Conservation (phyloP, 2,329 filamentous ascomycete species). For the Colletotrichum sp. region DNA sequence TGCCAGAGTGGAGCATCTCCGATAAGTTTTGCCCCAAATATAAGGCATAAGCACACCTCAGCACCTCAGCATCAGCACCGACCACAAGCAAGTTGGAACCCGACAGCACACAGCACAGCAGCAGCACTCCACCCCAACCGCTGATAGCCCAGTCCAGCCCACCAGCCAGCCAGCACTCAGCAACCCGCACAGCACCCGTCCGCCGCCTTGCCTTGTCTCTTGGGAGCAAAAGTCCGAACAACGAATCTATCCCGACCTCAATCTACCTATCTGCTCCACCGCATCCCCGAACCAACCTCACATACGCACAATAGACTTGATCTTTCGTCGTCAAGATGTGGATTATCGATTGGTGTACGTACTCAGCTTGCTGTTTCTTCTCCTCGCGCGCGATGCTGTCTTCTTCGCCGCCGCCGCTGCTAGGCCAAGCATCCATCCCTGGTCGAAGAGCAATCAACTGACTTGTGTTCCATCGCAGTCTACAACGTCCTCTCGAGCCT, state of each 20-base stretch:
- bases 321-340: constrained; percentile 67
- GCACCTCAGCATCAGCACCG: constrained; percentile 1
- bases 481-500: constrained; percentile 89
- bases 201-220: constrained; percentile 8
- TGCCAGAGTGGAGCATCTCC: constrained; percentile 3
- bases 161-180: background rate
- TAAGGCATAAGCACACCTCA: background rate
- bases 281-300: constrained; percentile 13
- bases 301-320: constrained; percentile 20
- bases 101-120: background rate
- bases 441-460: constrained; percentile 23
- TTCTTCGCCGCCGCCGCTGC: constrained; percentile 25
- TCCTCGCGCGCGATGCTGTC: background rate
- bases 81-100: background rate
- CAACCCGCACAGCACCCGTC: background rate
- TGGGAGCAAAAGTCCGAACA: constrained; percentile 15
- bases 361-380: background rate
- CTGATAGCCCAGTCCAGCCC: background rate
- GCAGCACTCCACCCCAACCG: constrained; percentile 1
- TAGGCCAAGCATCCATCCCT: constrained; percentile 11
- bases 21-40: background rate
- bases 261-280: constrained; percentile 15
- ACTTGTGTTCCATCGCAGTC: constrained; percentile 52
- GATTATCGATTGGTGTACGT: constrained; percentile 95
- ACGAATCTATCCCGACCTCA: constrained; percentile 8